Percentiles rank a stretch among this genome's conserved stretches.
Evolutionary conservation across 1,139 yeast genomes (phyloP).

Genomic region (Kurtzmaniella quercitrusa): DNA sequence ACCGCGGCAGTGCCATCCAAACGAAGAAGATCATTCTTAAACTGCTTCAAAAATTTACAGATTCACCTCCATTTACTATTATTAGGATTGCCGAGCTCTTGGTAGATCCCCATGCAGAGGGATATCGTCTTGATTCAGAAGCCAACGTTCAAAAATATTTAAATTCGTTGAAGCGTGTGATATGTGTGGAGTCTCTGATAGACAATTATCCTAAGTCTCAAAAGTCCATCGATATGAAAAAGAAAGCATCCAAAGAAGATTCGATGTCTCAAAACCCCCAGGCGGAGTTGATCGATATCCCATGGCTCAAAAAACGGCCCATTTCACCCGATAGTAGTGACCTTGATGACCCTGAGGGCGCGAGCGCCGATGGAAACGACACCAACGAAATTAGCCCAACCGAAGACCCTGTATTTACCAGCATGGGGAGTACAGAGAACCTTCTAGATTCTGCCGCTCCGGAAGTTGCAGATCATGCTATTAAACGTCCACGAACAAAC

Average conservation of each 20-base stretch:
- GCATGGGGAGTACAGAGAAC: slow-evolving; percentile 3
- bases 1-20: slow-evolving; percentile 9
- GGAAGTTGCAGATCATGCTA: slow-evolving; percentile 8
- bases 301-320: slow-evolving; percentile 38
- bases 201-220: slow-evolving; percentile 20
- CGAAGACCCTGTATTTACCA: neutral
- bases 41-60: slow-evolving; percentile 19
- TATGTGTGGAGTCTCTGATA: slow-evolving; percentile 26
- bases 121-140: slow-evolving; percentile 26
- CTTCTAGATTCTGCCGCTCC: slow-evolving; percentile 5
- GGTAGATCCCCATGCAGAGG: slow-evolving; percentile 29
- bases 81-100: slow-evolving; percentile 54
- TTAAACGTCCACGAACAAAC: slow-evolving; percentile 6
- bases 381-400: neutral
- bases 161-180: slow-evolving; percentile 26
- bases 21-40: slow-evolving; percentile 16
- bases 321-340: slow-evolving; percentile 20
- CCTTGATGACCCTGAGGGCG: slow-evolving; percentile 8
- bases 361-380: neutral
- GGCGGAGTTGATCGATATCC: slow-evolving; percentile 34
- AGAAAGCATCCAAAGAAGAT: neutral
- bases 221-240: too few species aligned
- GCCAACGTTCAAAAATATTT: slow-evolving; percentile 27
- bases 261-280: slow-evolving; percentile 9
- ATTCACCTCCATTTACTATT: slow-evolving; percentile 56